Conservation (phyloP, 2,329 filamentous ascomycete species). For the Colletotrichum neosansevieriae region DNA sequence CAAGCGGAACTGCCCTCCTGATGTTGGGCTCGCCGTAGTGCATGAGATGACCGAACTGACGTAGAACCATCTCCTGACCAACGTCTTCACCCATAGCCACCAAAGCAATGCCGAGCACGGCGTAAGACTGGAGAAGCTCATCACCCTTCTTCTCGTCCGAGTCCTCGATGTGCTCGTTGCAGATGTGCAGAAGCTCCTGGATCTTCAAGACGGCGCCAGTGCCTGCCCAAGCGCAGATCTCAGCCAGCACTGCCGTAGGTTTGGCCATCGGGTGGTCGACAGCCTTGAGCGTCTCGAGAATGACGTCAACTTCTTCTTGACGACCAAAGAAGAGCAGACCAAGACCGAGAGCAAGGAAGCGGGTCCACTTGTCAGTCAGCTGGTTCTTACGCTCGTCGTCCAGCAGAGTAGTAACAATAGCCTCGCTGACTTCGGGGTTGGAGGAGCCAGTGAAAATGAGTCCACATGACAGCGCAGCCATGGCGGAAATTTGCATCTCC, state of each 20-base stretch:
- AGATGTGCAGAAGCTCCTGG: slow-evolving; percentile 96
- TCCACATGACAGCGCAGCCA: slow-evolving; percentile 92
- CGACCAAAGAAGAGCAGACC: slow-evolving; percentile 95
- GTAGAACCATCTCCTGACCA: slow-evolving; percentile 97
- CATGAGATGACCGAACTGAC: slow-evolving; percentile 98
- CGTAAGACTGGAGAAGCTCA: slow-evolving; percentile 94
- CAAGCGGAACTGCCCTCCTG: slow-evolving; percentile 92
- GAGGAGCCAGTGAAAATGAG: slow-evolving; percentile 94
- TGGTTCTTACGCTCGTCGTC: slow-evolving; percentile 93
- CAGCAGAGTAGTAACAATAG: slow-evolving; percentile 91
- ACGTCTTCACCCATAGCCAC: slow-evolving; percentile 99
- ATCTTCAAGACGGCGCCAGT: slow-evolving; percentile 97
- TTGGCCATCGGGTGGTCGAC: slow-evolving; percentile 98
- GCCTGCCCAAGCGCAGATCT: slow-evolving; percentile 98
- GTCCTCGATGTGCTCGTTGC: slow-evolving; percentile 97
- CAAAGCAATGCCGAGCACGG: slow-evolving; percentile 91
- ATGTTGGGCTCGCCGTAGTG: slow-evolving; percentile 99
- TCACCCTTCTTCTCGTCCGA: slow-evolving; percentile 95
- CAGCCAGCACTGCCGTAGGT: slow-evolving; percentile 92
- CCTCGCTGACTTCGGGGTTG: slow-evolving; percentile 89
- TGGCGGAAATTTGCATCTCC: slow-evolving; percentile 95
- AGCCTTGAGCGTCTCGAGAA: slow-evolving; percentile 95
- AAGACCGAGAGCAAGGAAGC: slow-evolving; percentile 94
- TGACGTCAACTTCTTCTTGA: slow-evolving; percentile 98
- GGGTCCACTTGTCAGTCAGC: slow-evolving; percentile 97